Evolutionary conservation across 2,329 filamentous ascomycete genomes (phyloP), one percentile per base, ranked within the genome.

Genomic region (Hypoxylon sp.): DNA sequence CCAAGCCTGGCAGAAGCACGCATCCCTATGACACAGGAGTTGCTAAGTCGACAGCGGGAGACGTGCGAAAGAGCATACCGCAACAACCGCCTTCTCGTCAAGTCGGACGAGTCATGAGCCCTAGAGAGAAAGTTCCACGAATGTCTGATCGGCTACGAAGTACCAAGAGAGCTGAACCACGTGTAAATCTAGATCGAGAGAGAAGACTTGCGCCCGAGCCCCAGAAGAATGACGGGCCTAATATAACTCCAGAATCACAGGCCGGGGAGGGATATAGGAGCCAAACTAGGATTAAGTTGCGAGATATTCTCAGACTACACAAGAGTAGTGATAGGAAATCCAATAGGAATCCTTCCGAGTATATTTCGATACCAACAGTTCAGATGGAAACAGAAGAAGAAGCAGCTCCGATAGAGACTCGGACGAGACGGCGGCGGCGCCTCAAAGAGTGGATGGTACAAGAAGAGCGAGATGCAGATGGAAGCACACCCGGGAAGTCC

Each of bases 1-100:
- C 45, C 3, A 70, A 59, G 22, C 74, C 74, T 1, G 75, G 75
- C 4, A 69, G 71, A 49, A 76, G 74, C 60, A 76, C 69, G 11
- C 72, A 77, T 28, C 75, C 75, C 0, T 77, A 77, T 48, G 74
- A 77, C 40, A 76, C 74, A 3, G 73, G 68, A 0, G 32, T 72
- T 32, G 61, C 58, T 28, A 32, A 54, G 4, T 50, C 49, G 40
- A 50, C 12, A n/a, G n/a, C 24, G 44, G 32, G 14, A 33, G 24
- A 30, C 2, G 33, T 18, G 2, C 36, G 30, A 50, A 44, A 70
- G 18, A 26, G 14, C 24, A 32, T 49, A 18, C 26, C 20, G 11
- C 12, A 26, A 33, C 63, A 11, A 49, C 7, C 16, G 5, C 16
- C 57, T 1, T 62, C 52, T 24, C 30, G 11, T 16, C 36, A 26